Base-by-base conservation (phyloP, 2,329 filamentous ascomycete genomes). In the Ambrosiella xylebori region DNA sequence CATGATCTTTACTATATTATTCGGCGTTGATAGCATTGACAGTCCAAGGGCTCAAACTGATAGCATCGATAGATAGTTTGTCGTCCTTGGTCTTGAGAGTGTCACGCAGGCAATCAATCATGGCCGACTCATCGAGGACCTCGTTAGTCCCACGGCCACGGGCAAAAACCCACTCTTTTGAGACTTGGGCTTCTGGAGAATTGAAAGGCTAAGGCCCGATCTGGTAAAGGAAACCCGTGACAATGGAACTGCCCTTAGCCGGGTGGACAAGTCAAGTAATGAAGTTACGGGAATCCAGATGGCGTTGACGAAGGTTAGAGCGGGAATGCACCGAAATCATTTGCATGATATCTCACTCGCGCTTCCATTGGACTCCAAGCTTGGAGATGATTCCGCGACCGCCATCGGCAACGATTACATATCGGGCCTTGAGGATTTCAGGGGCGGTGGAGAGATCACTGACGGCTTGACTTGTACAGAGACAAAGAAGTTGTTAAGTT, bases 1-100 rank as follows among this genome's bases (percentile, higher is more conserved):
- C 63, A 3, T 66, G 67, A 11, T 64, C 66, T 9, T 61, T 62
- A 4, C 50, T 58, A 19, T 54, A 58, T 27, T 54, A 17, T 19
- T 58, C 50, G 13, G 57, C 39, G 39, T 36, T 58, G 8, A 58
- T 58, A 38, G 57, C 50, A 12, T 58, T 58, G n/a, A 58, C 57
- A 27, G 50, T 47, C 57, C 57, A 58, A 6, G 57, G 57, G 41
- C 57, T 54, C 8, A 54, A 15, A 41, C 50, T 58, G 39, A 58
- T 54, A 13, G 45, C 51, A 4, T 58, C 38, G 9, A 58, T 54
- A 11, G 57, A 35, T 11, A 54, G 45, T 6, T 57, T 40, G 36
- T 9, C 9, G 19, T 39, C 56, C 12, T 36, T 37, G 19, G 54
- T 45, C 35, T 54, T 58, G 19, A 58, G 50, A 39, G 57, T 58